Conservation (phyloP, 2,329 filamentous ascomycete genomes). For the Venturia effusa region DNA sequence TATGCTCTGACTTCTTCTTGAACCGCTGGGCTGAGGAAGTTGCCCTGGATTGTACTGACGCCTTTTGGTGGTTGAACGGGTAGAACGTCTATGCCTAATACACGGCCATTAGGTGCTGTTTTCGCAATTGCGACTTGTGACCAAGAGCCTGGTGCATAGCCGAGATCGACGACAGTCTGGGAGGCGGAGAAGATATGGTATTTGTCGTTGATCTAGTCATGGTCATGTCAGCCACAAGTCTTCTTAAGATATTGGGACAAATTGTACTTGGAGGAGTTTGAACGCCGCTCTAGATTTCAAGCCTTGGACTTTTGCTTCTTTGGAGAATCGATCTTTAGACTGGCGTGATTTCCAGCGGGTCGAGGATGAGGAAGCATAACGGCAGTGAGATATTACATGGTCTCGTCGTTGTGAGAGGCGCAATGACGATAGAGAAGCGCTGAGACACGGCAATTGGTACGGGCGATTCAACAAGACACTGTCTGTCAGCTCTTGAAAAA, state of each 20-base stretch:
- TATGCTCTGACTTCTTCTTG: constrained; percentile 67
- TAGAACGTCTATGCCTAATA: constrained; percentile 89
- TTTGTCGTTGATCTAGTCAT: constrained; percentile 57
- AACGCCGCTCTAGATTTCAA: constrained; percentile 88
- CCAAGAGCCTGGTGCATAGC: constrained; percentile 62
- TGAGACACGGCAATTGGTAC: background rate
- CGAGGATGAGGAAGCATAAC: constrained; percentile 40
- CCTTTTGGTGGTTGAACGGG: constrained; percentile 83
- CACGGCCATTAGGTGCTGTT: constrained; percentile 42
- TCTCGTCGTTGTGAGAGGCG: background rate
- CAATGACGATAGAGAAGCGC: background rate
- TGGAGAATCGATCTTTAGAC: constrained; percentile 57
- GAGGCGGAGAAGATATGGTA: constrained; percentile 68
- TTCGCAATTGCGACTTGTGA: constrained; percentile 34
- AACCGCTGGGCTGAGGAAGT: constrained; percentile 71
- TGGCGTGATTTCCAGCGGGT: constrained; percentile 79
- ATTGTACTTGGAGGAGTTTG: constrained; percentile 69
- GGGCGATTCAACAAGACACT: constrained; percentile 20
- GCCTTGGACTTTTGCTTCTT: constrained; percentile 64
- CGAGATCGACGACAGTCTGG: constrained; percentile 83
- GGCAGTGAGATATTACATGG: background rate
- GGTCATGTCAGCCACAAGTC: constrained; percentile 30
- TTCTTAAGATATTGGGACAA: background rate
- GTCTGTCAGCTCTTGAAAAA: constrained; percentile 26
- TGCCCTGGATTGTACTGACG: constrained; percentile 89